Conservation (phyloP, 345 rosid species). For the Garcia nutans region DNA sequence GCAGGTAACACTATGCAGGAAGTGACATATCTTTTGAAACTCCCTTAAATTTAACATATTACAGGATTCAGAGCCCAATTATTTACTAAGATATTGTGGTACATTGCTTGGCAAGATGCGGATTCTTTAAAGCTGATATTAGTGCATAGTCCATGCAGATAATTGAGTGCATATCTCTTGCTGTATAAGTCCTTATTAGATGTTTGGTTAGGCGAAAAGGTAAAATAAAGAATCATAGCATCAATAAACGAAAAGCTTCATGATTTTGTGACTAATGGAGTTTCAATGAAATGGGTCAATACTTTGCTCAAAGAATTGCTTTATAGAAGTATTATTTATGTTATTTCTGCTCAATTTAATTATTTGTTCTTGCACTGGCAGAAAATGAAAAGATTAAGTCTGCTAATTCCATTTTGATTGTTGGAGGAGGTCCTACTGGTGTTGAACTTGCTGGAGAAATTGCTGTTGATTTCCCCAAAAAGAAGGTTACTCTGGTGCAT, state of each 20-base stretch:
- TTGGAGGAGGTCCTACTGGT: constrained; percentile 96
- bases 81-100: background rate
- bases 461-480: constrained; percentile 72
- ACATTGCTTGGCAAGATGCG: background rate
- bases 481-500: constrained; percentile 76
- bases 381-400: constrained; percentile 73
- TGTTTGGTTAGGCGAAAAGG: background rate
- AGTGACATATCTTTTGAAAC: background rate
- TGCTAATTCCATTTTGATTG: constrained; percentile 64
- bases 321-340: background rate
- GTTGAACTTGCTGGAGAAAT: constrained; percentile 94
- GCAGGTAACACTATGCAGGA: constrained; percentile 37
- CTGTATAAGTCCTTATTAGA: background rate
- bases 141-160: background rate
- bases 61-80: background rate
- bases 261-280: background rate
- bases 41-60: background rate
- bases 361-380: constrained; percentile 27
- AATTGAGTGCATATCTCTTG: background rate
- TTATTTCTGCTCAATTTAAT: constrained; percentile 4
- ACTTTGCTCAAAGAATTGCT: background rate
- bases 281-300: background rate
- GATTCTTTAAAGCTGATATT: background rate
- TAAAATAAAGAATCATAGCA: background rate
- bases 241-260: background rate